These are phyloP conservation scores for Casuarina cunninghamiana DNA, from an alignment of 306 rosid species.

Conservation along the genomic window DNA sequence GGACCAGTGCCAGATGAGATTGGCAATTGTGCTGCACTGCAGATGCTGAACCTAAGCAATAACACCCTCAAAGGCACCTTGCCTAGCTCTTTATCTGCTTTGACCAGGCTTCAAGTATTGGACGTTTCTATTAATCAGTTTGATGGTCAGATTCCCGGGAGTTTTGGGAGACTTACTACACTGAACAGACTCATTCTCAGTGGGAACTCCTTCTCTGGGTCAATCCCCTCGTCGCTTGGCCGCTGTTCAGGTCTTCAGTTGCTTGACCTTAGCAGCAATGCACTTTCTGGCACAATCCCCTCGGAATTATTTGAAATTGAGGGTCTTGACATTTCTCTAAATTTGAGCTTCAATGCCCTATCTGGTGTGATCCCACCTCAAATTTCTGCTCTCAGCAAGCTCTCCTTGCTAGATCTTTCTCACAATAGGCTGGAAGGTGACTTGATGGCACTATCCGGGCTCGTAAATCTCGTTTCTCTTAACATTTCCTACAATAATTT, in stretches of 20 bases:
- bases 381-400: conserved; percentile 73
- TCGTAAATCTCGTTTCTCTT: conserved; percentile 79
- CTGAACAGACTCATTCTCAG: conserved; percentile 69
- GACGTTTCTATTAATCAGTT: conserved; percentile 69
- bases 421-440: conserved; percentile 80
- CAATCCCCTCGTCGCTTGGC: conserved; percentile 69
- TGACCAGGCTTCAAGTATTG: conserved; percentile 73
- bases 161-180: conserved; percentile 69
- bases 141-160: conserved; percentile 58
- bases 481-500: conserved; percentile 82
- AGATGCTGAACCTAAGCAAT: conserved; percentile 76
- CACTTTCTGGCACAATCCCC: conserved; percentile 66
- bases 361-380: conserved; percentile 70
- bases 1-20: conserved; percentile 81
- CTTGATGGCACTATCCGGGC: conserved; percentile 56
- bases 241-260: conserved; percentile 69
- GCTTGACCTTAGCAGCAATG: conserved; percentile 87
- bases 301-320: conserved; percentile 58
- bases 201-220: conserved; percentile 68
- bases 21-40: conserved; percentile 63
- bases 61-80: conserved; percentile 67
- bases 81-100: conserved; percentile 62
- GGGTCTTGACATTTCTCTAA: conserved; percentile 77
- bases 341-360: conserved; percentile 78
- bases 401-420: conserved; percentile 78